Conservation (phyloP, 345 rosid genomes). For the Sisymbrium irio region DNA sequence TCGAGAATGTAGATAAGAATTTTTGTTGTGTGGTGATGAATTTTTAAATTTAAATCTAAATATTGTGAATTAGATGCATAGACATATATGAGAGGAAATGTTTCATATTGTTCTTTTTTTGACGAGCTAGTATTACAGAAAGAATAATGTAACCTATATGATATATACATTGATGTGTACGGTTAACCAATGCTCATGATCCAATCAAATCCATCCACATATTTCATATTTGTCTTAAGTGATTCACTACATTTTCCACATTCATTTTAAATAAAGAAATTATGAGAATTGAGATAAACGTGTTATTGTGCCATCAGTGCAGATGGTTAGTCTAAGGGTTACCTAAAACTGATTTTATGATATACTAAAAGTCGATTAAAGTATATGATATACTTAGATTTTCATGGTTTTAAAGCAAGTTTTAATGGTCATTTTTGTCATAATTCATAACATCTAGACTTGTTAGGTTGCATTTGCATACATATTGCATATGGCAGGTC, state of each 20-base stretch:
- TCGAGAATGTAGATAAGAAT: conserved; percentile 20
- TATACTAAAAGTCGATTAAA: no score
- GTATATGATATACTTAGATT: no score
- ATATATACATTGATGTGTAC: not conserved
- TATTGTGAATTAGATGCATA: not conserved
- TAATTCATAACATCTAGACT: no score
- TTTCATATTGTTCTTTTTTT: not conserved
- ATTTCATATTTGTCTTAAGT: not conserved
- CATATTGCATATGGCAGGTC: no score
- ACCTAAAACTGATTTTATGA: not conserved
- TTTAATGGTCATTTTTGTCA: no score
- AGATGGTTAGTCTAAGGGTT: not conserved
- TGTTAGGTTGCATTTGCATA: no score
- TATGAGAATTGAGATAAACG: not conserved
- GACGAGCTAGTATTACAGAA: not conserved
- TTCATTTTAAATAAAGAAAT: not conserved
- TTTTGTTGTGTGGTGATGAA: not conserved
- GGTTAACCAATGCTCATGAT: not conserved
- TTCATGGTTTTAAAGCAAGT: no score
- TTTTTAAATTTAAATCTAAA: conserved; percentile 7
- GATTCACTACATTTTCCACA: conserved; percentile 1
- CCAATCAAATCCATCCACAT: not conserved
- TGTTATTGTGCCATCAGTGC: not conserved
- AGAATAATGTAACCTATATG: not conserved
- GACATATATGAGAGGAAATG: not conserved